Conservation (phyloP, 1,139 yeast genomes). For the Martiniozyma asiatica region DNA sequence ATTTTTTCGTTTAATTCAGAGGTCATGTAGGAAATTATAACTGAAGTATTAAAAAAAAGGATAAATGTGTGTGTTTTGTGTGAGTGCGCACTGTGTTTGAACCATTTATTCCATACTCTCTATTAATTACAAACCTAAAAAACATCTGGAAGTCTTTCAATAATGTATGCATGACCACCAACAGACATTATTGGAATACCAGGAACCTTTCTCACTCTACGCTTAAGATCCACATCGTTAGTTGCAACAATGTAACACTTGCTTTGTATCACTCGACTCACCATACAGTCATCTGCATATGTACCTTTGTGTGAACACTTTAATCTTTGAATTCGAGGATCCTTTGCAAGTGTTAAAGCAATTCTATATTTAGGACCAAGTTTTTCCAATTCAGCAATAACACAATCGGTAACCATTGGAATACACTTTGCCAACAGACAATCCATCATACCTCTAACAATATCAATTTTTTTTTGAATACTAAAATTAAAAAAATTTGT, state of each 20-base stretch:
- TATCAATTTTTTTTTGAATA: slow-evolving; percentile 86
- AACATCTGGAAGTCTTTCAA: slow-evolving; percentile 90
- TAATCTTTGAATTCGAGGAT: slow-evolving; percentile 78
- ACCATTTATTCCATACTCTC: too few species aligned
- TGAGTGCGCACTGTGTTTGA: too few species aligned
- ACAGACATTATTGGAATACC: slow-evolving; percentile 97
- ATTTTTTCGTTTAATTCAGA: too few species aligned
- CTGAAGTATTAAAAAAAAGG: too few species aligned
- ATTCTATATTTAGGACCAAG: slow-evolving; percentile 90
- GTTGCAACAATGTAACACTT: slow-evolving; percentile 96
- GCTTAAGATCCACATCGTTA: slow-evolving; percentile 93
- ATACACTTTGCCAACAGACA: slow-evolving; percentile 88
- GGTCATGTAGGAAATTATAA: too few species aligned
- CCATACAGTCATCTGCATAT: slow-evolving; percentile 96
- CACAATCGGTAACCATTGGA: slow-evolving; percentile 94
- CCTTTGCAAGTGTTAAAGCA: slow-evolving; percentile 84
- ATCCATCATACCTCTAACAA: slow-evolving; percentile 94
- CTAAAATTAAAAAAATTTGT: slow-evolving; percentile 94
- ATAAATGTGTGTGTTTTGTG: background rate
- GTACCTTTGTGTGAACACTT: slow-evolving; percentile 91
- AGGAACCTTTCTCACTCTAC: slow-evolving; percentile 89
- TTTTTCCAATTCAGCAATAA: slow-evolving; percentile 93
- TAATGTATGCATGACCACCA: slow-evolving; percentile 83
- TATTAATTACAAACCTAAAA: too few species aligned
- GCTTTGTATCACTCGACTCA: slow-evolving; percentile 85